Evolutionary conservation across 345 rosid species (phyloP), one percentile per base, ranked within the genome.

Genomic region (Boechera divaricarpa): DNA sequence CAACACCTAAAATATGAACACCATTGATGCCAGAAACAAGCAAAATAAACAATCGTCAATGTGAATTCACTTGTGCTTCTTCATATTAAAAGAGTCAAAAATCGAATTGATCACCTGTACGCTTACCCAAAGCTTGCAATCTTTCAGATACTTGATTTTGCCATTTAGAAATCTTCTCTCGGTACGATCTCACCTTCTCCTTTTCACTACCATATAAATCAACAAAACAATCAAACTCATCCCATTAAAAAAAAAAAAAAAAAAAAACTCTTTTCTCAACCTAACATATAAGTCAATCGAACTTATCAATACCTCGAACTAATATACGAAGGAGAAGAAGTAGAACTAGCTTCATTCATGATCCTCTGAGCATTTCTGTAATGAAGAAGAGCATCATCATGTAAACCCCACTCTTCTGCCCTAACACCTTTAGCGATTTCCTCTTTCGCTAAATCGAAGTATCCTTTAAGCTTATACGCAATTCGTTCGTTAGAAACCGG

Each of bases 401-500:
- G 74, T 65, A 94, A 80, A 42, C 97, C 97, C 93, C 97, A 90
- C 63, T 94, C 98, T 80, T 94, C 98, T n/a, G 94, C 88, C 59
- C 92, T 82, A 15, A 94, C 91, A 7, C 77, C 97, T 65, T 88
- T 90, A 18, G 83, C 90, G 53, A 92, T 94, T 82, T 90, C 97
- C 66, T 78, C 89, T 75, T 85, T 94, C 39, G 95, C 97, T 57
- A 94, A 87, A 80, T 94, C 97, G 72, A 80, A 83, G 85, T 88
- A 94, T 8, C 97, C 97, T 81, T 92, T 94, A 56, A 94, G 84
- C 88, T 94, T 94, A 76, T 89, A 92, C 15, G 97, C 98, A 11
- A 78, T 66, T 38, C 97, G 89, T 83, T 94, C 98, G 76, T 92
- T 94, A 7, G 88, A 6, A 44, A 84, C 80, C 18, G 81, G 36